Percentiles rank a stretch among this genome's conserved stretches.
Evolutionary conservation across 108 stramenopile species (phyloP).

Genomic region (Pseudonitzschia delicatissima): DNA sequence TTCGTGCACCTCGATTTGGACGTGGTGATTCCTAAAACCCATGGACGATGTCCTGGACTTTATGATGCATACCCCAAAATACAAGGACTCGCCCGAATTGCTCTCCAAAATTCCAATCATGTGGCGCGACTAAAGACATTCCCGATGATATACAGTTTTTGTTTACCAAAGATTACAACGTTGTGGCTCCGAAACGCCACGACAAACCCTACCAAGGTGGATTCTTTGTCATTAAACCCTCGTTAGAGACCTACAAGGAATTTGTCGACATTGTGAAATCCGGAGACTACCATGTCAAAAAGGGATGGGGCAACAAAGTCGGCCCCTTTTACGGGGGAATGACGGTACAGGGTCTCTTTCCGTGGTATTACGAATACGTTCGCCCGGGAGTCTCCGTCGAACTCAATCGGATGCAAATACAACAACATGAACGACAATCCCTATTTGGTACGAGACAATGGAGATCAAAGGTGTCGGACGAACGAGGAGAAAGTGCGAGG

Average conservation of each 20-base stretch:
- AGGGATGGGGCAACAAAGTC: slow-evolving; percentile 76
- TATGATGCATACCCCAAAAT: slow-evolving; percentile 22
- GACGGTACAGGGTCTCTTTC: slow-evolving; percentile 87
- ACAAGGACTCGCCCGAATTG: slow-evolving; percentile 11
- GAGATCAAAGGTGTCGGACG: slow-evolving; percentile 56
- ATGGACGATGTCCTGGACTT: slow-evolving; percentile 74
- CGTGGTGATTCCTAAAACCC: slow-evolving; percentile 75
- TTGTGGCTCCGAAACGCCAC: slow-evolving; percentile 43
- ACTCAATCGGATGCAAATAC: slow-evolving; percentile 84
- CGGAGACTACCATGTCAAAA: slow-evolving; percentile 49
- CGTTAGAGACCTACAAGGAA: slow-evolving; percentile 57
- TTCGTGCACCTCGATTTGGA: slow-evolving; percentile 95
- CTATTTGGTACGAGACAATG: slow-evolving; percentile 36
- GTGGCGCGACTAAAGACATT: slow-evolving; percentile 29
- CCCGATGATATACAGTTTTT: slow-evolving; percentile 44
- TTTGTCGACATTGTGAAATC: slow-evolving; percentile 75
- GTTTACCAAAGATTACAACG: slow-evolving; percentile 79
- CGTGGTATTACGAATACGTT: slow-evolving; percentile 77
- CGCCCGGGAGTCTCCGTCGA: slow-evolving; percentile 63
- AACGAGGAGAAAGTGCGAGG: slow-evolving; percentile 53
- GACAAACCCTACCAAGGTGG: slow-evolving; percentile 87
- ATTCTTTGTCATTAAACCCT: slow-evolving; percentile 85
- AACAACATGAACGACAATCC: slow-evolving; percentile 92
- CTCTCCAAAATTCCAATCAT: slow-evolving; percentile 24
- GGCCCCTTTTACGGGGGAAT: slow-evolving; percentile 78